Evolutionary conservation across 1,284 basidiomycete genomes (phyloP).

Genomic region (Apiotrichum veenhuisii): DNA sequence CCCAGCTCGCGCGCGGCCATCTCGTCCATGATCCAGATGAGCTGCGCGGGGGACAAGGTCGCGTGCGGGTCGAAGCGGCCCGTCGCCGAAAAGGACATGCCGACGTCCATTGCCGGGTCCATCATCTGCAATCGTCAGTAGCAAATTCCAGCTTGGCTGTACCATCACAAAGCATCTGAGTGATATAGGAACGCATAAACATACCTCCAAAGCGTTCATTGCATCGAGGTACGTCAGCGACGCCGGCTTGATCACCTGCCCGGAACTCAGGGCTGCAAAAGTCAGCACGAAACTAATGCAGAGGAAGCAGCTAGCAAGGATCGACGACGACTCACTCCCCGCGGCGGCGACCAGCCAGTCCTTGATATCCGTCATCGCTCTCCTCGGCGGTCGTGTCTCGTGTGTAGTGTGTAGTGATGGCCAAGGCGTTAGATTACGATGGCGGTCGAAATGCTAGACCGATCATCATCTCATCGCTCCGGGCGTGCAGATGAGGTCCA

Average conservation of each 20-base stretch:
- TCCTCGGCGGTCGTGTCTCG: too few relatives aligned
- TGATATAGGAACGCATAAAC: not conserved
- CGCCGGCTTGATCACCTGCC: conserved; percentile 64
- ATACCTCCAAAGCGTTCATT: conserved; percentile 82
- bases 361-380: conserved; percentile 32
- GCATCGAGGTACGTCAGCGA: conserved; percentile 73
- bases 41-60: conserved; percentile 65
- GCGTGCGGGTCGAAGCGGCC: conserved; percentile 62
- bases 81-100: conserved; percentile 54
- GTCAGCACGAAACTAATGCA: not conserved
- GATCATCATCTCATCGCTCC: too few relatives aligned
- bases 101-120: conserved; percentile 83
- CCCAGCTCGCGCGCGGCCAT: conserved; percentile 78
- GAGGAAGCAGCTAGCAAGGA: too few relatives aligned
- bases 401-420: too few relatives aligned
- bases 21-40: conserved; percentile 83
- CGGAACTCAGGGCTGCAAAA: conserved; percentile 63
- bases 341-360: conserved; percentile 25
- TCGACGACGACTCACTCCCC: conserved; percentile 11
- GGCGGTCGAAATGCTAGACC: not conserved
- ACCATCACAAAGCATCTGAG: not conserved
- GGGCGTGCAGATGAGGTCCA: too few relatives aligned
- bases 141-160: not conserved
- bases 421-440: not conserved
- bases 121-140: conserved; percentile 56